Conservation (phyloP, 2,329 filamentous ascomycete species). For the Alternaria sp. region DNA sequence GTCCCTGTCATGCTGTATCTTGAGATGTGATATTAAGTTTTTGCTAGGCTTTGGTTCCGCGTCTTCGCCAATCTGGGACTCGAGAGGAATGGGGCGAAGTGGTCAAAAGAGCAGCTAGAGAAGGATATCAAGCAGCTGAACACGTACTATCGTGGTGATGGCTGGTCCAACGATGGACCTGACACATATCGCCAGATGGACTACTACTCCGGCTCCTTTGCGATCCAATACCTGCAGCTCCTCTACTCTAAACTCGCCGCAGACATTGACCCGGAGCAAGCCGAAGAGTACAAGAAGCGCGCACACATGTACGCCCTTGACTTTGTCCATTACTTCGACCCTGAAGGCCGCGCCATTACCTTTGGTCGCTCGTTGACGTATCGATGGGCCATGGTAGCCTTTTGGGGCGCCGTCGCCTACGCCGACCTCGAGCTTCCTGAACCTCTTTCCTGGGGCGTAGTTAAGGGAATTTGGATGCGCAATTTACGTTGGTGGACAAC, state of each 20-base stretch:
- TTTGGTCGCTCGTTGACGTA: conserved; percentile 83
- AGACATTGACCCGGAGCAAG: conserved; percentile 69
- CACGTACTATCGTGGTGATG: conserved; percentile 82
- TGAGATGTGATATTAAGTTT: conserved; percentile 23
- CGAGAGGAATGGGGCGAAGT: conserved; percentile 76
- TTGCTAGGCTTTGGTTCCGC: conserved; percentile 79
- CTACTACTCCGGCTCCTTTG: conserved; percentile 84
- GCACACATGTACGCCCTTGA: conserved; percentile 74
- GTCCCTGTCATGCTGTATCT: not conserved
- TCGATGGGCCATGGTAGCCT: conserved; percentile 85
- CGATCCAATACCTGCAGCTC: conserved; percentile 81
- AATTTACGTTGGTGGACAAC: conserved; percentile 83
- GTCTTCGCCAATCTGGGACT: conserved; percentile 84
- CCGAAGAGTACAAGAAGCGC: conserved; percentile 73
- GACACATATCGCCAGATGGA: conserved; percentile 84
- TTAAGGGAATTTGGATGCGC: conserved; percentile 77
- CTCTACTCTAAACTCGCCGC: conserved; percentile 77
- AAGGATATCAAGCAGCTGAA: conserved; percentile 80
- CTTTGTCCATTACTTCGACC: conserved; percentile 79
- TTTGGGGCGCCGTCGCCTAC: conserved; percentile 81
- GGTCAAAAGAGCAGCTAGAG: conserved; percentile 74
- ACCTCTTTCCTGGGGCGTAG: conserved; percentile 79
- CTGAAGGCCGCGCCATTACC: conserved; percentile 74
- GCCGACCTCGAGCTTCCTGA: conserved; percentile 76
- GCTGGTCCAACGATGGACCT: conserved; percentile 85